These are phyloP conservation scores for Scedosporium dehoogii DNA, from an alignment of 2,329 filamentous ascomycete genomes.

Conservation along the genomic window DNA sequence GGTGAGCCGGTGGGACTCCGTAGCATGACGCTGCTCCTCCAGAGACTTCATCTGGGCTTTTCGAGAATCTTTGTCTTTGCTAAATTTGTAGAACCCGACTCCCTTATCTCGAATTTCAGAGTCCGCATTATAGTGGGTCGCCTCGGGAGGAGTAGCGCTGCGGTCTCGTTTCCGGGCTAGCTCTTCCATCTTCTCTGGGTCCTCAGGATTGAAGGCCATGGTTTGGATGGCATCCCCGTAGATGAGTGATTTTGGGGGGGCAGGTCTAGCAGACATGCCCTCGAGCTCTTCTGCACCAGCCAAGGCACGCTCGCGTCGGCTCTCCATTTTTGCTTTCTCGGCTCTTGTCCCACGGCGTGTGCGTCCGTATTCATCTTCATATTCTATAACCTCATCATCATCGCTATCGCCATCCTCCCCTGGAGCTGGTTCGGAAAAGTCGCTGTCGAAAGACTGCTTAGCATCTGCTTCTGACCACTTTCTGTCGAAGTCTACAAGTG, in stretches of 20 bases:
- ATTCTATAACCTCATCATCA: slow-evolving; percentile 64
- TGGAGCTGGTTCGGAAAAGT: slow-evolving; percentile 12
- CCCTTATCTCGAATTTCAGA: slow-evolving; percentile 80
- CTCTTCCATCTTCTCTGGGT: slow-evolving; percentile 63
- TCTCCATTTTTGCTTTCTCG: slow-evolving; percentile 55
- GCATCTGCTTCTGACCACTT: slow-evolving; percentile 74
- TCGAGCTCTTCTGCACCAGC: slow-evolving; percentile 53
- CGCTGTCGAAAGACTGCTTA: slow-evolving; percentile 27
- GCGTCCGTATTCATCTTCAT: slow-evolving; percentile 88
- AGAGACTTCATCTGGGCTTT: slow-evolving; percentile 65
- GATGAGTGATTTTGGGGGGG: slow-evolving; percentile 62
- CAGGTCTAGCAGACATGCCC: slow-evolving; percentile 57
- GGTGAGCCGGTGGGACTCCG: slow-evolving; percentile 50
- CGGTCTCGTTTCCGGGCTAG: slow-evolving; percentile 71
- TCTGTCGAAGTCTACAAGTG: slow-evolving; percentile 84
- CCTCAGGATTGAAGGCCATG: slow-evolving; percentile 71
- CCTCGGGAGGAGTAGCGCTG: slow-evolving; percentile 68
- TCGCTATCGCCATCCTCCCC: slow-evolving; percentile 19
- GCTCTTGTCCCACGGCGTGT: slow-evolving; percentile 60
- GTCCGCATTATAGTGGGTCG: slow-evolving; percentile 76
- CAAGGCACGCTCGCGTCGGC: slow-evolving; percentile 40
- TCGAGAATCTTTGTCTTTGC: slow-evolving; percentile 58
- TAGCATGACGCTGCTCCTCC: slow-evolving; percentile 55
- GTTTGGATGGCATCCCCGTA: slow-evolving; percentile 78
- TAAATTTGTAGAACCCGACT: slow-evolving; percentile 86